Evolutionary conservation across 2,329 filamentous ascomycete genomes (phyloP).

Genomic region (Pseudogymnoascus sp.): DNA sequence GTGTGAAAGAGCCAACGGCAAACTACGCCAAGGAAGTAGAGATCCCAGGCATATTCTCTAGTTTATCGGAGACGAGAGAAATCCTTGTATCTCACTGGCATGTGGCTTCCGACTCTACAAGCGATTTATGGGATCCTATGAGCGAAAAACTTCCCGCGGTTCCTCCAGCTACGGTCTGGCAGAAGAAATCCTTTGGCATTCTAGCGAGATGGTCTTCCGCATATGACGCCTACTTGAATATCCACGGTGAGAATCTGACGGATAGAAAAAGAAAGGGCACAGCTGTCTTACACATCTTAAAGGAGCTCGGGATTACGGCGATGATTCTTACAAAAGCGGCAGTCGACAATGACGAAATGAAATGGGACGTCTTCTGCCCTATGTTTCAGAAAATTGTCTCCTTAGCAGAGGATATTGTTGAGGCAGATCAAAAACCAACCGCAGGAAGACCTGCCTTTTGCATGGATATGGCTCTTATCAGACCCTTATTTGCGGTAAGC

Average conservation of each 20-base stretch:
- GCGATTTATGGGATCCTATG: background rate
- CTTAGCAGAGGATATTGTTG: conserved; percentile 12
- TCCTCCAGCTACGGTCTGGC: background rate
- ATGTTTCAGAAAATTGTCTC: background rate
- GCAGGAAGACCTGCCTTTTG: background rate
- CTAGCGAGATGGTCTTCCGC: background rate
- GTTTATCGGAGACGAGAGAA: background rate
- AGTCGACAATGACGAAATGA: background rate
- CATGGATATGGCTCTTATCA: background rate
- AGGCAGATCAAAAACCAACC: conserved; percentile 5
- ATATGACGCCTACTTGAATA: background rate
- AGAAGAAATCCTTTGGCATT: background rate
- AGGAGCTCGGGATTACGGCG: background rate
- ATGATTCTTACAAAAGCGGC: conserved; percentile 5
- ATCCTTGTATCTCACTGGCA: background rate
- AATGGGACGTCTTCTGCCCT: background rate
- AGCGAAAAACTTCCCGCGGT: background rate
- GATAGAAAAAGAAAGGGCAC: background rate
- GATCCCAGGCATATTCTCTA: background rate
- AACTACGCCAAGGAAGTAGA: background rate
- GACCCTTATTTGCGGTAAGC: background rate
- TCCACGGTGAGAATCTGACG: background rate
- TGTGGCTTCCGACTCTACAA: background rate
- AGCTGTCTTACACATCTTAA: background rate
- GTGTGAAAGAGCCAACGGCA: background rate